Base-by-base conservation (phyloP, 2,329 filamentous ascomycete genomes). In the Alternaria conjuncta region DNA sequence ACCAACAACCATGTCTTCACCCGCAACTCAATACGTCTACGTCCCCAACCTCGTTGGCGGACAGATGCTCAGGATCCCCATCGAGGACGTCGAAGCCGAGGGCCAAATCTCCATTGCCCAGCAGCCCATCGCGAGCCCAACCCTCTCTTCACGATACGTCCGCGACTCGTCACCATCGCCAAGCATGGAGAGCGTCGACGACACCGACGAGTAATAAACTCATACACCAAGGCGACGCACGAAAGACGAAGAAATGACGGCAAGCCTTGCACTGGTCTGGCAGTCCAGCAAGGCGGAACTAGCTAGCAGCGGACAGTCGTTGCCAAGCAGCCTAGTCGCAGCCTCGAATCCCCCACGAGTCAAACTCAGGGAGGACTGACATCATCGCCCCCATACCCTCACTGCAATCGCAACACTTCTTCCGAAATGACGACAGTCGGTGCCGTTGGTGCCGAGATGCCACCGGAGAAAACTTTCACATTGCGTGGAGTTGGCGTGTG, bases 41-140 rank as follows among this genome's bases (percentile, higher is more conserved):
- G 78, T 79, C 59, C 76, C 77, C 69, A 79, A 79, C 70, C 74
- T 79, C 9, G 76, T 79, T 55, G 77, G 77, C 56, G 71, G 76
- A 49, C 77, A 79, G 64, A 77, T 78, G 70, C 75, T 79, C 45
- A 75, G 77, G 63, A 73, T 79, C 26, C 73, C 75, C 15, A 49
- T 78, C 15, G 73, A 77, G 43, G 67, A 75, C 13, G 57, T 66
- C 32, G 69, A 71, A 47, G 61, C 66, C 7, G 72, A 76, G 32
- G 64, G 68, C 26, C 57, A 69, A 20, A 57, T 61, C 64, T 64
- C 56, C 50, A 53, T 65, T 56, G 62, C 67, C 26, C 56, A 63
- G 15, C 70, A 72, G 28, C 59, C 71, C 8, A 71, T 59, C 20
- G 55, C 63, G 36, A 66, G 65, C 43, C 60, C 59, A 18, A 59